These are phyloP conservation scores for Salix exigua DNA, from an alignment of 345 rosid species.

Conservation along the genomic window DNA sequence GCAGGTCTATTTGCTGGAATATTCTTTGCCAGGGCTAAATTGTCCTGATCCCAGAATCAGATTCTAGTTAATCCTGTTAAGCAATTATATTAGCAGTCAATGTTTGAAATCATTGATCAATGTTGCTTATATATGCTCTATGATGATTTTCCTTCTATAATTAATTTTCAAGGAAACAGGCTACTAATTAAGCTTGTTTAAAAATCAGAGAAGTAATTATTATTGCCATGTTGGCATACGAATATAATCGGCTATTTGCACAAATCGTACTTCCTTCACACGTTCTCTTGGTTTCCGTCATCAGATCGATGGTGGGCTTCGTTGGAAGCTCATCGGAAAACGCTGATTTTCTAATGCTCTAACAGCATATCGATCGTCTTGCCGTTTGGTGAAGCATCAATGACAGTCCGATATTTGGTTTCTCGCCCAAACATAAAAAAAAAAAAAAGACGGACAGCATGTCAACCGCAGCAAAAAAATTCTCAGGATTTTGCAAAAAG, in stretches of 20 bases:
- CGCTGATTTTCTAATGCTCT: no score
- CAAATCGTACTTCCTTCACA: neutral
- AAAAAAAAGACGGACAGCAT: neutral
- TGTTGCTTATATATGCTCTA: no score
- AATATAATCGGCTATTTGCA: no score
- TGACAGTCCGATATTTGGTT: neutral
- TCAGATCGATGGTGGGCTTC: no score
- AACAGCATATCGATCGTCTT: neutral
- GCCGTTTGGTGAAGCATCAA: neutral
- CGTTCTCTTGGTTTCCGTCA: neutral
- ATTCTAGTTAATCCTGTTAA: neutral
- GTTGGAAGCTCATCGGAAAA: no score
- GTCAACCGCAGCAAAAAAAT: neutral
- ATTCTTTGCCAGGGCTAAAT: conserved; percentile 77
- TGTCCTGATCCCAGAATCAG: conserved; percentile 43
- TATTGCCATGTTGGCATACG: neutral
- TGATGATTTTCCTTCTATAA: no score
- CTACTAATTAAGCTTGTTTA: no score
- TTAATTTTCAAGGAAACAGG: no score
- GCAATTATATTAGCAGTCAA: neutral
- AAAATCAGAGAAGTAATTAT: neutral
- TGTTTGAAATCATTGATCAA: neutral
- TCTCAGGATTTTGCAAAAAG: neutral
- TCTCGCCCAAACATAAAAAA: neutral
- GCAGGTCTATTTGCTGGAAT: conserved; percentile 88